A percentile compares a stretch with the other conserved stretches of the same genome.
phyloP scores from a whole-genome alignment of 176 grass and related monocot species.

The Themeda triandra region DNA sequence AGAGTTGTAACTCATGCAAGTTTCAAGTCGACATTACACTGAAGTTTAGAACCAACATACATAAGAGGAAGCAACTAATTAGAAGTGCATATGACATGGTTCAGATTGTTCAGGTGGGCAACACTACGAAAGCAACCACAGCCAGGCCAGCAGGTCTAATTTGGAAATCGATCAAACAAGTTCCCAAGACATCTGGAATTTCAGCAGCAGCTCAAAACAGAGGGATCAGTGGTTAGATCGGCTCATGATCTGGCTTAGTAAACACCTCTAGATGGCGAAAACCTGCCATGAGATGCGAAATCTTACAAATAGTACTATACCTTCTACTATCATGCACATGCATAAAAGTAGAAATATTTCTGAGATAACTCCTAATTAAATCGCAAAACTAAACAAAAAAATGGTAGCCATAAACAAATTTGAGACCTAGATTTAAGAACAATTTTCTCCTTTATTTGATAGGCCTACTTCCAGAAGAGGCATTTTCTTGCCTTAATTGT shows the following conservation, averaged over 20 bases:
- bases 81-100: not conserved
- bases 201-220: not conserved
- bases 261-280: too few relatives aligned
- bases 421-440: too few relatives aligned
- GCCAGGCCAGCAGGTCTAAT: not conserved
- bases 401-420: not conserved
- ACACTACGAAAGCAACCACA: not conserved
- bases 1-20: not conserved
- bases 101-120: not conserved
- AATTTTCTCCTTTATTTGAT: too few relatives aligned
- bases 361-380: not conserved
- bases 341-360: not conserved
- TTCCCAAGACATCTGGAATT: not conserved
- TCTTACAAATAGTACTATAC: too few relatives aligned
- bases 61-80: not conserved
- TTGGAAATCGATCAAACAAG: not conserved
- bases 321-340: not conserved
- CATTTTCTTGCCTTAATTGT: too few relatives aligned
- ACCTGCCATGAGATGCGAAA: too few relatives aligned
- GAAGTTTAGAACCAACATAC: not conserved
- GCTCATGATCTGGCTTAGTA: too few relatives aligned
- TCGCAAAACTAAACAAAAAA: not conserved
- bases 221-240: not conserved
- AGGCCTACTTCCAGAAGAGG: too few relatives aligned
- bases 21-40: not conserved